Evolutionary conservation across 306 rosid genomes (phyloP).

Genomic region (Betula pendula): DNA sequence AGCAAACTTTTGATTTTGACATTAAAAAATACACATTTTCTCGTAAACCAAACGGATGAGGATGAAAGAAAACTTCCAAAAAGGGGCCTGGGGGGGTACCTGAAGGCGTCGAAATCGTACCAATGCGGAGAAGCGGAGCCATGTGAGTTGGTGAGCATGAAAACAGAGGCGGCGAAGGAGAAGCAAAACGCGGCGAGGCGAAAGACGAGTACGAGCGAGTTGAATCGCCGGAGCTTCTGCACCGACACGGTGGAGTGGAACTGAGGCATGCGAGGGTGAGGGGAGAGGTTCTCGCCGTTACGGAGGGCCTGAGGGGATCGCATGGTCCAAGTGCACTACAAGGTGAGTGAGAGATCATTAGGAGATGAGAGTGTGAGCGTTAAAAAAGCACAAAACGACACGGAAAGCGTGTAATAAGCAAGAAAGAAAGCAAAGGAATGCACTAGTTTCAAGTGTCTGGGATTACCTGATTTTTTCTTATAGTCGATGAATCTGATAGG

Average conservation of each 20-base stretch:
- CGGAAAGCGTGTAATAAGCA: slow-evolving; percentile 23
- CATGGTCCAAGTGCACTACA: slow-evolving; percentile 34
- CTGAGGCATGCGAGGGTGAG: slow-evolving; percentile 36
- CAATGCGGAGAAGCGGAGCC: slow-evolving; percentile 66
- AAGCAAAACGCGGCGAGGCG: slow-evolving; percentile 78
- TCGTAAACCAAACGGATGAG: background rate
- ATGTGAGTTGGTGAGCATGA: slow-evolving; percentile 82
- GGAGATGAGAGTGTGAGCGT: background rate
- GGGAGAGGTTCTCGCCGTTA: slow-evolving; percentile 55
- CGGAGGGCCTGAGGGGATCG: slow-evolving; percentile 66
- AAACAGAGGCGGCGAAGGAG: slow-evolving; percentile 71
- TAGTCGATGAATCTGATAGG: too few species aligned
- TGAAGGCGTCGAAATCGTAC: slow-evolving; percentile 89
- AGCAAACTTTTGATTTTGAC: background rate
- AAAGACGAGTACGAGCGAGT: slow-evolving; percentile 69
- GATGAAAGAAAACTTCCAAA: background rate
- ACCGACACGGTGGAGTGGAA: slow-evolving; percentile 90
- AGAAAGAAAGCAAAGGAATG: background rate
- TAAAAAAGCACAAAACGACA: slow-evolving; percentile 9
- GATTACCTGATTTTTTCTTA: too few species aligned
- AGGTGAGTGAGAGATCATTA: slow-evolving; percentile 9
- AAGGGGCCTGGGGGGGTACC: slow-evolving; percentile 35
- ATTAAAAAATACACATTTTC: background rate
- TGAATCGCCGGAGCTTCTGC: slow-evolving; percentile 87
- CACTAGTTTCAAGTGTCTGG: too few species aligned